Evolutionary conservation across 441 rosid genomes (phyloP).

Genomic region (Geranium incanum): DNA sequence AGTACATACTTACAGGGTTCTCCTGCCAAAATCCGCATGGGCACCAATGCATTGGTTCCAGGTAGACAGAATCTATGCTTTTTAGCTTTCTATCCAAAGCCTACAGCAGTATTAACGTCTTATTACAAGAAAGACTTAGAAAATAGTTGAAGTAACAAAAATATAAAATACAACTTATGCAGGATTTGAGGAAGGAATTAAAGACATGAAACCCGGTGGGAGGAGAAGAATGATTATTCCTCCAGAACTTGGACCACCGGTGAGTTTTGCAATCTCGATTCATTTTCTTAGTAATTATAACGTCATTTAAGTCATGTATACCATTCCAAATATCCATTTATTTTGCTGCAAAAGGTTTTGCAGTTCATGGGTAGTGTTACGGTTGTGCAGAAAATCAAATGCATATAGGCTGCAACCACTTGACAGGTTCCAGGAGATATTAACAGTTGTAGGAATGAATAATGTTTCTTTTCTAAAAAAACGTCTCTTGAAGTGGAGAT

Average conservation of each 20-base stretch:
- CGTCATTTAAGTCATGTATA: neutral
- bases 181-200: constrained; percentile 91
- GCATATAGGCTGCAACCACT: no score
- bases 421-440: no score
- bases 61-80: constrained; percentile 31
- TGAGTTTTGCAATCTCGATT: constrained; percentile 31
- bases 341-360: no score
- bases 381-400: no score
- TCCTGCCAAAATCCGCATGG: constrained; percentile 83
- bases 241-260: constrained; percentile 96
- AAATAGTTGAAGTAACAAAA: neutral
- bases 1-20: constrained; percentile 80
- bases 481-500: no score
- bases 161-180: constrained; percentile 16
- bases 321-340: neutral
- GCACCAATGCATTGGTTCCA: constrained; percentile 84
- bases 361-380: no score
- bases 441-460: no score
- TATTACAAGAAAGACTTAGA: no score
- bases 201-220: constrained; percentile 88
- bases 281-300: neutral
- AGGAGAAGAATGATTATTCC: constrained; percentile 87
- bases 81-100: neutral
- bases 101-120: neutral
- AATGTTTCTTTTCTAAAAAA: no score